These are phyloP conservation scores for Medicago lupulina DNA, from an alignment of 306 rosid genomes.

Conservation along the genomic window DNA sequence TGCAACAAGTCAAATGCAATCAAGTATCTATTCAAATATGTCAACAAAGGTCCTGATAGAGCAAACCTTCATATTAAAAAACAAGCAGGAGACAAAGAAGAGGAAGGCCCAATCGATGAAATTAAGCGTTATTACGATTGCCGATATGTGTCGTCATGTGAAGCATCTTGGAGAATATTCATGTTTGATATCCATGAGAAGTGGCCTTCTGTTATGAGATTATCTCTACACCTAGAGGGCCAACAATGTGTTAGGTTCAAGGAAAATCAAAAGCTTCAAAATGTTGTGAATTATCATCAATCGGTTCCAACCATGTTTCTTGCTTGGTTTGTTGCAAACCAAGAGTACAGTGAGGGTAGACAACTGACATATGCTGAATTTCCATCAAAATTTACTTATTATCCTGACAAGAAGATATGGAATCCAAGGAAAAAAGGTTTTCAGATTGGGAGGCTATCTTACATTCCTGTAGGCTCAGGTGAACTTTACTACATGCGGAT, in stretches of 20 bases:
- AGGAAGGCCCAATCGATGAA: background rate
- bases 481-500: too few relatives aligned
- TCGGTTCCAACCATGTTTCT: background rate
- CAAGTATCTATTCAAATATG: too few relatives aligned
- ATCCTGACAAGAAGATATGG: background rate
- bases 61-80: too few relatives aligned
- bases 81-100: too few relatives aligned
- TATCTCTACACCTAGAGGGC: background rate
- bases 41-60: too few relatives aligned
- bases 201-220: background rate
- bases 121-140: background rate
- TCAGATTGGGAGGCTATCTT: background rate
- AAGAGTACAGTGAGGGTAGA: background rate
- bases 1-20: too few relatives aligned
- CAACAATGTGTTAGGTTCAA: too few relatives aligned
- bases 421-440: background rate
- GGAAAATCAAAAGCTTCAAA: background rate
- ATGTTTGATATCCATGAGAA: background rate
- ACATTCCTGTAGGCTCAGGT: too few relatives aligned
- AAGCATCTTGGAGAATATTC: background rate
- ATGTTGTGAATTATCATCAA: background rate
- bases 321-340: background rate
- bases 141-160: background rate
- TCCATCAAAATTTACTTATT: background rate
- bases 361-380: background rate